Percentiles rank a stretch among this genome's conserved stretches.
Conservation (phyloP, 73 alveolate genomes). For the Tetrahymena malaccensis region DNA sequence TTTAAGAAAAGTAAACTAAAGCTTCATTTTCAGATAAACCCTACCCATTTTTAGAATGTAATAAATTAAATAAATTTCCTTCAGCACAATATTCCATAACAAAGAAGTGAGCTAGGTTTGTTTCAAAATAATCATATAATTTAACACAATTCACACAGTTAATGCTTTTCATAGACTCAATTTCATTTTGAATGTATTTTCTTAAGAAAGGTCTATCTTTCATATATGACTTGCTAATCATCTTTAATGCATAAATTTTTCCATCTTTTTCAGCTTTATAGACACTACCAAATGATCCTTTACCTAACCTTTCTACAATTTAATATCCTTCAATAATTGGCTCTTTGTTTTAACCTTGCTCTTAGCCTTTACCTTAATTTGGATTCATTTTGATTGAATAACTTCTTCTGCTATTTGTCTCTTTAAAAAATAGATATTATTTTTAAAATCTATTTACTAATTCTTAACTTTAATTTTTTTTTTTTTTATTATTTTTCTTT, state of each 20-base stretch:
- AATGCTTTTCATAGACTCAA: constrained; percentile 21
- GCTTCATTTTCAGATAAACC: constrained; percentile 53
- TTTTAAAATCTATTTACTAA: background rate
- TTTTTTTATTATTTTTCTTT: background rate
- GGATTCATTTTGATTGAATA: background rate
- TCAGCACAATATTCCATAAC: constrained; percentile 47
- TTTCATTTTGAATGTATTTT: constrained; percentile 22
- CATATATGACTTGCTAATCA: background rate
- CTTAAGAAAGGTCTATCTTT: background rate
- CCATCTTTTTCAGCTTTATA: background rate
- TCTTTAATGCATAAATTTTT: background rate
- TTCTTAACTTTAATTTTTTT: background rate
- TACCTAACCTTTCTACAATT: background rate
- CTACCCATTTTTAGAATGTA: background rate
- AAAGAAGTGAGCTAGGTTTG: constrained; percentile 20
- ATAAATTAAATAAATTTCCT: constrained; percentile 28
- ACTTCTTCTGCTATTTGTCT: background rate
- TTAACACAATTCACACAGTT: constrained; percentile 40
- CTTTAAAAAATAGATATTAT: background rate
- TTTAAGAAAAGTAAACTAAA: constrained; percentile 49
- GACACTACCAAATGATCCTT: background rate
- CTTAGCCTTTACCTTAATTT: background rate
- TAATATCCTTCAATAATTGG: background rate
- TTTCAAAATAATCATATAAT: constrained; percentile 29
- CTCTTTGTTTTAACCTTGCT: background rate